A percentile compares a stretch with the other conserved stretches of the same genome.
Evolutionary conservation across 441 rosid genomes (phyloP).

Genomic region (Daphne laureola): DNA sequence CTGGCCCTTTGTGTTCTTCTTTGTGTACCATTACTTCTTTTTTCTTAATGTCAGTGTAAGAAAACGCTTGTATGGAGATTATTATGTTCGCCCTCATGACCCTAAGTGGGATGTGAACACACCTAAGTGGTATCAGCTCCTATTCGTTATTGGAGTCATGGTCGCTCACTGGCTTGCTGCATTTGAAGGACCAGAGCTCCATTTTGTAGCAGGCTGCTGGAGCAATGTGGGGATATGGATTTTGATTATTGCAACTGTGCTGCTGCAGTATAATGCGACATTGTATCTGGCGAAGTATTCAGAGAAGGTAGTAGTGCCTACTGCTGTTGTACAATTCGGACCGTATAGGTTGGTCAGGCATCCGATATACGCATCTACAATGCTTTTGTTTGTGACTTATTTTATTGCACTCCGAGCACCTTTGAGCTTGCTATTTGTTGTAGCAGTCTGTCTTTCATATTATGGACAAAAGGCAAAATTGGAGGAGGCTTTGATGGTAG

Average conservation of each 20-base stretch:
- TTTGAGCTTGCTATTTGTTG: constrained; percentile 59
- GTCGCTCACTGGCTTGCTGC: constrained; percentile 82
- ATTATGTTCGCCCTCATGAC: constrained; percentile 50
- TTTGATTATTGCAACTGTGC: constrained; percentile 43
- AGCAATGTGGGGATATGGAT: constrained; percentile 63
- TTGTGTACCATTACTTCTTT: constrained; percentile 84
- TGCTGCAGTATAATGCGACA: constrained; percentile 73
- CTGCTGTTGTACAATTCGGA: constrained; percentile 77
- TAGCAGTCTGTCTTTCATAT: constrained; percentile 53
- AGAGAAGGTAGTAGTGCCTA: constrained; percentile 80
- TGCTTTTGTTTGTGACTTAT: constrained; percentile 63
- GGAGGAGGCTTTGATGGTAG: constrained; percentile 74
- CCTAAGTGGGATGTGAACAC: constrained; percentile 75
- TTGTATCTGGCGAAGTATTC: constrained; percentile 81
- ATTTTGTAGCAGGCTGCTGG: constrained; percentile 69
- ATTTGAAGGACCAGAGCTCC: constrained; percentile 85
- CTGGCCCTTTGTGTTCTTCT: constrained; percentile 80
- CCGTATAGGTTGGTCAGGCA: constrained; percentile 88
- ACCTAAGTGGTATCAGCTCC: constrained; percentile 45
- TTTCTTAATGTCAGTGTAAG: constrained; percentile 81
- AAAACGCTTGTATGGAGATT: constrained; percentile 76
- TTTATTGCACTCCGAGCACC: constrained; percentile 70
- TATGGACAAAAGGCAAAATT: constrained; percentile 61
- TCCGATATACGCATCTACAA: constrained; percentile 69
- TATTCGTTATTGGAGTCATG: constrained; percentile 54